These are phyloP conservation scores for Suhomyces canberraensis DNA, from an alignment of 805 yeast species.

Conservation along the genomic window DNA sequence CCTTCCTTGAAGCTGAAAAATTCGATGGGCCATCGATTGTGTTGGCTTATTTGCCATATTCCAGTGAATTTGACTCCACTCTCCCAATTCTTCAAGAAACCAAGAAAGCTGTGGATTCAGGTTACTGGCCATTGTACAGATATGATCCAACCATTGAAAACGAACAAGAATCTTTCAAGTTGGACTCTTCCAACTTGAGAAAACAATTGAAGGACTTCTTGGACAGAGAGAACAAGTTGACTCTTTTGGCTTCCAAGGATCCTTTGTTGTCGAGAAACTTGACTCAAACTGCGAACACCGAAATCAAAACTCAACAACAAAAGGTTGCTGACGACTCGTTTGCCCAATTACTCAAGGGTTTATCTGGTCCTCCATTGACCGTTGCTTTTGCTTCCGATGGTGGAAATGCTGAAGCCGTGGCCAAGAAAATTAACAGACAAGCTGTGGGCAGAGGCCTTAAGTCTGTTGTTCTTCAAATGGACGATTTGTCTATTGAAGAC, in stretches of 20 bases:
- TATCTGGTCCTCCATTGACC: conserved; percentile 88
- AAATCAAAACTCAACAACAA: conserved; percentile 56
- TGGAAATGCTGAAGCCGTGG: conserved; percentile 81
- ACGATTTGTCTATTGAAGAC: conserved; percentile 70
- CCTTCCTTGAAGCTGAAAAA: conserved; percentile 84
- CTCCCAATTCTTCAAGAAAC: conserved; percentile 80
- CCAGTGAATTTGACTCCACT: conserved; percentile 61
- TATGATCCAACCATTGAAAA: conserved; percentile 62
- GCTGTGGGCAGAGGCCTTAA: conserved; percentile 79
- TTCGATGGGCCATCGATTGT: conserved; percentile 90
- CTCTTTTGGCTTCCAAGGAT: conserved; percentile 64
- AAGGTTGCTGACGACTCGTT: conserved; percentile 74
- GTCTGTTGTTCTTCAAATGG: conserved; percentile 63
- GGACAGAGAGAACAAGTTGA: conserved; percentile 85
- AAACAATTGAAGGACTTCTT: conserved; percentile 74
- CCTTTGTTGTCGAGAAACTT: conserved; percentile 79
- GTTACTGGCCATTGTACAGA: conserved; percentile 95
- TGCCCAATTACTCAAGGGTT: conserved; percentile 72
- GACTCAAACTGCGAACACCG: conserved; percentile 55
- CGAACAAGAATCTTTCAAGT: conserved; percentile 59
- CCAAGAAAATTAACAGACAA: conserved; percentile 72
- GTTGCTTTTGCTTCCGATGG: conserved; percentile 89
- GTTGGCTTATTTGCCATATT: conserved; percentile 83
- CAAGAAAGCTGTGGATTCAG: conserved; percentile 84
- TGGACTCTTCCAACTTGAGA: conserved; percentile 81